Percentiles rank a stretch among this genome's conserved stretches.
These are phyloP conservation scores for Metarhizium robertsii DNA, from an alignment of 2,329 filamentous ascomycete species.

Conservation along the genomic window DNA sequence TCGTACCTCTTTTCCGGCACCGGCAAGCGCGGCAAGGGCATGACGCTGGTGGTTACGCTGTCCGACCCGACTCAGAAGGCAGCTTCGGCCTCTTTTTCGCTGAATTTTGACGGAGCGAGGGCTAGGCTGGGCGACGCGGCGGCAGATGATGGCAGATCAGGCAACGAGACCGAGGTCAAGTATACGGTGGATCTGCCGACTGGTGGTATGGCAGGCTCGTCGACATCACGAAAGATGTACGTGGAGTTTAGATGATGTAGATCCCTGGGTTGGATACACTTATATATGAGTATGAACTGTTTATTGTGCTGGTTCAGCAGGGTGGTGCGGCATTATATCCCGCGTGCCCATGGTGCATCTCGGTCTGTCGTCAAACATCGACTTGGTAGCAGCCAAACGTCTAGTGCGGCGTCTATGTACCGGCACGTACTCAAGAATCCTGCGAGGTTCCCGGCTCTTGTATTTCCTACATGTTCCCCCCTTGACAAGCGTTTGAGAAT, in stretches of 20 bases:
- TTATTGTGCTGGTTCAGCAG: too few relatives aligned
- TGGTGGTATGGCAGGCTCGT: slow-evolving; percentile 12
- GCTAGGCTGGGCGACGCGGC: not conserved
- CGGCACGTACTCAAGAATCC: too few relatives aligned
- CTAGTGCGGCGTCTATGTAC: too few relatives aligned
- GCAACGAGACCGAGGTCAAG: slow-evolving; percentile 4
- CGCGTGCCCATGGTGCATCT: too few relatives aligned
- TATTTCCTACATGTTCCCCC: too few relatives aligned
- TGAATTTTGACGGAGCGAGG: not conserved
- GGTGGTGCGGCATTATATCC: too few relatives aligned
- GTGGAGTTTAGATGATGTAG: not conserved
- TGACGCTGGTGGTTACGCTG: slow-evolving; percentile 7
- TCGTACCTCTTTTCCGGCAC: slow-evolving; percentile 8
- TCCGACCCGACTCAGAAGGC: slow-evolving; percentile 14
- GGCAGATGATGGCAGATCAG: not conserved
- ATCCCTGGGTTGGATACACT: too few relatives aligned
- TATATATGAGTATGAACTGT: not conserved
- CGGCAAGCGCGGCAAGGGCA: slow-evolving; percentile 1
- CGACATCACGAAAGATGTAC: slow-evolving; percentile 7
- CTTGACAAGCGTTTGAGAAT: too few relatives aligned
- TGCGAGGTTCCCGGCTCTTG: too few relatives aligned
- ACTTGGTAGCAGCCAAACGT: too few relatives aligned
- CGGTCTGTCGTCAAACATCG: too few relatives aligned
- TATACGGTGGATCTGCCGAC: slow-evolving; percentile 5
- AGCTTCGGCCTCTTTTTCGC: slow-evolving; percentile 4